A percentile compares a stretch with the other conserved stretches of the same genome.
phyloP scores from a whole-genome alignment of 2,329 filamentous ascomycete species.

The Neofusicoccum parvum region DNA sequence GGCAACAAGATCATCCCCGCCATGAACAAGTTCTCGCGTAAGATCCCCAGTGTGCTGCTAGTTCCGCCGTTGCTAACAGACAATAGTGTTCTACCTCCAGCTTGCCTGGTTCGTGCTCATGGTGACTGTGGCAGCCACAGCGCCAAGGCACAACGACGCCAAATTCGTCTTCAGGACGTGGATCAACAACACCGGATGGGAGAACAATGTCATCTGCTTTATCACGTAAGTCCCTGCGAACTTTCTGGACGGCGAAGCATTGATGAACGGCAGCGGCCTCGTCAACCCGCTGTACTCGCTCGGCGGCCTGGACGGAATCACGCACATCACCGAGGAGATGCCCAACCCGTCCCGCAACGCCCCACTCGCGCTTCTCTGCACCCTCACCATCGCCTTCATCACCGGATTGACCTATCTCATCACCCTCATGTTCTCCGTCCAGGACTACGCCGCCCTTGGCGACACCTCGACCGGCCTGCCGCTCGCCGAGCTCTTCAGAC shows the following conservation, averaged over 20 bases:
- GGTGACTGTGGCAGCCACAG: slow-evolving; percentile 51
- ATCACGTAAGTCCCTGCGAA: slow-evolving; percentile 18
- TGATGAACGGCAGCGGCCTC: slow-evolving; percentile 5
- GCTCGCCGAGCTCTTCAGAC: slow-evolving; percentile 50
- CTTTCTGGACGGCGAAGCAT: background rate
- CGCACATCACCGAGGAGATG: slow-evolving; percentile 22
- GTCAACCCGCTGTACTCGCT: slow-evolving; percentile 21
- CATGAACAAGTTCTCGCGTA: slow-evolving; percentile 22
- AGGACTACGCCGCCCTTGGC: slow-evolving; percentile 49
- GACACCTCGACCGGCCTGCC: slow-evolving; percentile 45
- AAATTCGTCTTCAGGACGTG: slow-evolving; percentile 57
- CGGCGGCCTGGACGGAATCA: slow-evolving; percentile 21
- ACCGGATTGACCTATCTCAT: slow-evolving; percentile 55
- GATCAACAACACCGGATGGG: slow-evolving; percentile 58
- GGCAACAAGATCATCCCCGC: slow-evolving; percentile 24
- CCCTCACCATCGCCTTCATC: slow-evolving; percentile 53
- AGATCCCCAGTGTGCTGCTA: background rate
- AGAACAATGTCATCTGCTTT: slow-evolving; percentile 36
- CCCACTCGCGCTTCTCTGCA: slow-evolving; percentile 44
- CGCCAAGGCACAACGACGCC: slow-evolving; percentile 47
- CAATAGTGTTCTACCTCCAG: slow-evolving; percentile 19
- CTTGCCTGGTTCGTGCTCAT: slow-evolving; percentile 43
- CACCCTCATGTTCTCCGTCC: slow-evolving; percentile 55
- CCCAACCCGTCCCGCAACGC: slow-evolving; percentile 39
- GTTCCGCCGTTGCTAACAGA: background rate